phyloP scores from a whole-genome alignment of 768 basidiomycete species.

The Sarcodon sp. region DNA sequence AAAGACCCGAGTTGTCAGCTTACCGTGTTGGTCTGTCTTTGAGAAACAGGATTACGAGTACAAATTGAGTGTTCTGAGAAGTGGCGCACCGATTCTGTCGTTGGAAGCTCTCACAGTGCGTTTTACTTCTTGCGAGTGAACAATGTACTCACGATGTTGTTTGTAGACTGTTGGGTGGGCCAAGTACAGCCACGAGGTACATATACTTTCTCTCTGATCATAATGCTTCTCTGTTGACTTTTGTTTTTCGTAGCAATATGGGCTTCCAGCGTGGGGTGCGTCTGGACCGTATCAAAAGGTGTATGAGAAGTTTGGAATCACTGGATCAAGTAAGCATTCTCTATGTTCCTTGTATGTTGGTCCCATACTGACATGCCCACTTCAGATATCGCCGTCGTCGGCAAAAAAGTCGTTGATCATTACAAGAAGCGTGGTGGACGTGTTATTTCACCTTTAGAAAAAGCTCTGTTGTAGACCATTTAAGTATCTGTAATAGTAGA shows the following conservation, averaged over 20 bases:
- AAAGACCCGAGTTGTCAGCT: conserved; percentile 72
- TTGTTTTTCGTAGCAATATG: conserved; percentile 46
- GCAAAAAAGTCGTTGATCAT: conserved; percentile 79
- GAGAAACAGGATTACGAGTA: conserved; percentile 75
- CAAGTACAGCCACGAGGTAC: conserved; percentile 77
- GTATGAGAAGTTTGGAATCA: conserved; percentile 85
- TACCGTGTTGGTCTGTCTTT: conserved; percentile 87
- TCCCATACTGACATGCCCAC: background rate
- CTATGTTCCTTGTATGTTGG: background rate
- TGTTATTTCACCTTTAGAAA: conserved; percentile 64
- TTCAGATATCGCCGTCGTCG: conserved; percentile 62
- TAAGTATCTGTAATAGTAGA: background rate
- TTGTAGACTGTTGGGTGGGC: conserved; percentile 66
- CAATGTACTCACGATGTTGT: conserved; percentile 3
- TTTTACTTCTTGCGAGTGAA: background rate
- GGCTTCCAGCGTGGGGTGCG: conserved; percentile 68
- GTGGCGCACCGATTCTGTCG: conserved; percentile 81
- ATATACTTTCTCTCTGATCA: conserved; percentile 4
- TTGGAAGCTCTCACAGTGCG: conserved; percentile 69
- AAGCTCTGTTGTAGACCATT: conserved; percentile 32
- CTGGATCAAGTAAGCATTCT: conserved; percentile 45
- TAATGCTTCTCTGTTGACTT: conserved; percentile 5
- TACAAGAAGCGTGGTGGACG: conserved; percentile 70
- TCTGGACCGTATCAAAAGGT: conserved; percentile 86
- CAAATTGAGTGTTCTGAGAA: conserved; percentile 72